Percentiles rank a stretch among this genome's conserved stretches.
Conservation (phyloP, 257 asterid genomes). For the Forsythia suspensa region DNA sequence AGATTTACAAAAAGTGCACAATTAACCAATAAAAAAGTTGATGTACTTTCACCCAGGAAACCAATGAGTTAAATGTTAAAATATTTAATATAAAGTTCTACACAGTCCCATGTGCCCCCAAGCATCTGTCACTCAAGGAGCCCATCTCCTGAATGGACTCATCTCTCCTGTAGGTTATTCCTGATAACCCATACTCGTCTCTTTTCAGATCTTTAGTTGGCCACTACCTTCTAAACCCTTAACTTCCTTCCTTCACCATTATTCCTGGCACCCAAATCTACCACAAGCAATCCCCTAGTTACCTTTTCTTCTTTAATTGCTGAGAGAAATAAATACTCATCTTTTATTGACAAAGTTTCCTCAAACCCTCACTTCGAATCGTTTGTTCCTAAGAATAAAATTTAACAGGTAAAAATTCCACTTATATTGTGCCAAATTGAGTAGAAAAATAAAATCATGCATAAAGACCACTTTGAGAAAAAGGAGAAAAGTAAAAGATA, state of each 20-base stretch:
- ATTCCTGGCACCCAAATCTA: not conserved
- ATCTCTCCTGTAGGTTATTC: not conserved
- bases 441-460: not conserved
- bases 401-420: not conserved
- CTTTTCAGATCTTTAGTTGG: not conserved
- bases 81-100: not conserved
- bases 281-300: not conserved
- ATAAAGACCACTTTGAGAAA: not conserved
- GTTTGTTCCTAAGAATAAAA: not conserved
- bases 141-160: not conserved
- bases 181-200: not conserved
- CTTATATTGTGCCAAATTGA: not conserved
- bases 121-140: not conserved
- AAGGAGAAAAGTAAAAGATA: not conserved
- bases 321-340: not conserved
- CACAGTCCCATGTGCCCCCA: not conserved
- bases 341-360: slow-evolving; percentile 4
- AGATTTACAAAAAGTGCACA: too few relatives aligned
- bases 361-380: not conserved
- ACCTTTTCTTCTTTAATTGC: not conserved
- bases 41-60: too few relatives aligned
- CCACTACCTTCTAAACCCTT: not conserved
- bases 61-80: too few relatives aligned
- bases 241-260: not conserved
- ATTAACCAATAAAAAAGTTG: too few relatives aligned